Evolutionary conservation across 441 rosid genomes (phyloP), one percentile per base, ranked within the genome.

Genomic region (Brassica balearica): DNA sequence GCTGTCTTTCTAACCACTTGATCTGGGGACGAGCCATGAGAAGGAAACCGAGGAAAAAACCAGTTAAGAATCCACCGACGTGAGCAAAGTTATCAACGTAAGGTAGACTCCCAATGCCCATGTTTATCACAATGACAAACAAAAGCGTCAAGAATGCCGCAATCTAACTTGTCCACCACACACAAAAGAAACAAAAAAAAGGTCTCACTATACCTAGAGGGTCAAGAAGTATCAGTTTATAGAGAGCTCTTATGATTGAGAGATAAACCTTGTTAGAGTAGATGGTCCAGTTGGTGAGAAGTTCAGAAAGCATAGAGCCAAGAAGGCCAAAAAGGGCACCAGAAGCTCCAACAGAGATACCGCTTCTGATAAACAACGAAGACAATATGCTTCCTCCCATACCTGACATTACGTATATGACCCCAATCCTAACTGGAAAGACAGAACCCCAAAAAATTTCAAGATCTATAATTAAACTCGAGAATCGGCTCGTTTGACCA

Each of bases 281-380:
- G 48, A 88, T 84, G 53, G 78, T 78, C 92, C 94, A 88, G 81
- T 90, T 90, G 3, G 91, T 88, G 53, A 90, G 22, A 65, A 90
- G 86, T 75, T 88, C 94, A 0, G 94, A 85, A 12, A 90, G 91
- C 94, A 88, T 90, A 27, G 89, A 86, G 63, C 94, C 94, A 38
- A 88, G 91, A 56, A 90, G 92, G 41, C 92, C 94, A 59, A 87
- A 90, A 51, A 90, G 89, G 43, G 91, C 88, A 71, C 94, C 94
- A 46, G 92, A 88, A 53, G 94, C 92, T 73, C 94, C 94, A 27
- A 90, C 92, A 4, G 91, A 88, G 82, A 88, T 86, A 79, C 27
- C 51, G 43, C 61, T 76, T 60, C 67, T 76, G 58, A 85, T 83
- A 69, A 90, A 90, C 36, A 90, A 72, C 17, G 84, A 82, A 0